Base-by-base conservation (phyloP, 2,329 filamentous ascomycete species). In the Penicillium nordicum region DNA sequence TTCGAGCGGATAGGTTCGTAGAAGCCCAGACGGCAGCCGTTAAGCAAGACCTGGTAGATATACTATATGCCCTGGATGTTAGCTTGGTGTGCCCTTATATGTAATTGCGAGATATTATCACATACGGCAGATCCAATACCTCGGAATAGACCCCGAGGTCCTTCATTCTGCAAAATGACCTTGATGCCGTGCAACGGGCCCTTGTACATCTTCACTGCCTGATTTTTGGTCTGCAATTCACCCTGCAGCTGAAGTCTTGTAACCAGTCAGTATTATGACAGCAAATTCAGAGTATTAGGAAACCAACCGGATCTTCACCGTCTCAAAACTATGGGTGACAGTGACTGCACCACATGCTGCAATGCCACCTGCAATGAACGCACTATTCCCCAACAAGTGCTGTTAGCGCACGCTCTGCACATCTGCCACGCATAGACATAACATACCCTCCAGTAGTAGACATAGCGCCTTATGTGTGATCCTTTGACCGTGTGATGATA, bases 261-360 rank as follows among this genome's bases (percentile, higher is more conserved):
- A 18, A 16, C 27, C n/a, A 23, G 25, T 59, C 40, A 60, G 58
- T 34, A 23, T 45, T 14, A 34, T 42, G n/a, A 36, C 23, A 40
- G 21, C 18, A 25, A 7, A 29, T 16, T 27, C 25, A 10, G 27
- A 37, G 27, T 41, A 18, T 29, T 8, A n/a, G 18, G 18, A 11
- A 37, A 32, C 81, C 72, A 80, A 92, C 88, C 92, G 89, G 72
- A 97, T 97, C 84, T 99, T 99, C 74, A 99, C 92, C 12, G 93
- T 97, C 78, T 99, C 94, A 79, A 97, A 97, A 55, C 92, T 92
- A 77, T 99, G 94, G 49, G 94, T 97, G 63, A 95, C 92, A 40
- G 93, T 97, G 56, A 99, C 94, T 63, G 94, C 94, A 71, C 94
- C 94, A 78, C 93, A 97, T 63, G 94, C 94, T 72, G 94, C 94